Base-by-base conservation (phyloP, 2,329 filamentous ascomycete genomes). In the Penicillium sp. region DNA sequence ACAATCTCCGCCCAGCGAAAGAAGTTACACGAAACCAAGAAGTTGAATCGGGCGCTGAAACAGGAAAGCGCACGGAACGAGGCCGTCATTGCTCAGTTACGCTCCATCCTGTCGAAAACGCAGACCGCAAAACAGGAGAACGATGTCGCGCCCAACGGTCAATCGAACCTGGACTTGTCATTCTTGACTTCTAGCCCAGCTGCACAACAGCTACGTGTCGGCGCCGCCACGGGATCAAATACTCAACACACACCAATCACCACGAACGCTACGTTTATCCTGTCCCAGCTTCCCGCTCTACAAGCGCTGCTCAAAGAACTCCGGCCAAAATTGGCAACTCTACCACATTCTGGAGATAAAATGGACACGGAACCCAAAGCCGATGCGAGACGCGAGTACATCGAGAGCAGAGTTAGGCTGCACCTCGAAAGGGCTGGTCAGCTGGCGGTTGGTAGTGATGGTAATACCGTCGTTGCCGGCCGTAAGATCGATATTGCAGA, bases 211-310 rank as follows among this genome's bases (percentile, higher is more conserved):
- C 64, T 79, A 34, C 73, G 73, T 19, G 65, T 79, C 50, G 69
- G 69, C 8, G 61, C 67, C 54, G 64, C 61, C 49, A 63, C 55
- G 50, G 69, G 63, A 15, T 48, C 60, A 38, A 69, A 59, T 51
- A 59, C 57, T 13, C 62, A 60, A 67, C 64, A 64, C 45, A 69
- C 61, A 26, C 67, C 62, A 38, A 63, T 71, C 51, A 75, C 71
- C 53, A 76, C 71, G 45, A 74, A 71, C 49, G 75, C 77, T 15
- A 76, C 73, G 24, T 95, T 96, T 66, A 83, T 87, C 1, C 76
- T 94, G 17, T 86, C 85, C 2, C 91, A 97, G 65, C 75, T 96
- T 19, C 87, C 88, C 26, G 82, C 88, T 0, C 75, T 98, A 39
- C 82, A 87, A 51, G 73, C 81, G 7, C 74, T 94, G 7, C 73